Percentiles rank a stretch among this genome's conserved stretches.
These are phyloP conservation scores for Bacidia rubella DNA, from an alignment of 495 filamentous ascomycete genomes.

Conservation along the genomic window DNA sequence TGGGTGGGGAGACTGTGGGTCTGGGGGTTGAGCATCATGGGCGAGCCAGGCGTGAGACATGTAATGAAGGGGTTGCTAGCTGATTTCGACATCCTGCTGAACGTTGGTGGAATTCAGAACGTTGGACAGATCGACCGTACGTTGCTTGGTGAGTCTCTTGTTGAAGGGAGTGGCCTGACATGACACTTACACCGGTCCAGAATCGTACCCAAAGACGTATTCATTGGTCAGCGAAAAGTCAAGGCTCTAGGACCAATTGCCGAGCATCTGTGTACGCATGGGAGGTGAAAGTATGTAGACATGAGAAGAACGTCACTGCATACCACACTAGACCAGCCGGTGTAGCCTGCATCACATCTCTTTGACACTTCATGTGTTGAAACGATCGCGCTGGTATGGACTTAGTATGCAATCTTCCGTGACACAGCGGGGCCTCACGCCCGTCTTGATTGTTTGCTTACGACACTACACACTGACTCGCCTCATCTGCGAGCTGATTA, in stretches of 20 bases:
- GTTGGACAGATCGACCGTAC: slow-evolving; percentile 37
- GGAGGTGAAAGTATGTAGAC: too few species aligned
- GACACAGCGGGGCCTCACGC: too few species aligned
- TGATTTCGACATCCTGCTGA: slow-evolving; percentile 55
- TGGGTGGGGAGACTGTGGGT: slow-evolving; percentile 51
- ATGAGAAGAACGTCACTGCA: too few species aligned
- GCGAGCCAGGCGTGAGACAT: slow-evolving; percentile 48
- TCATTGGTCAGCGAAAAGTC: slow-evolving; percentile 30
- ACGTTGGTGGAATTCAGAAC: slow-evolving; percentile 44
- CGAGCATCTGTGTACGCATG: not conserved
- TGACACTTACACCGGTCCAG: slow-evolving; percentile 11
- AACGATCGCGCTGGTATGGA: too few species aligned
- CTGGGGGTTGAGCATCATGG: slow-evolving; percentile 46
- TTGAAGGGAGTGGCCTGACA: not conserved
- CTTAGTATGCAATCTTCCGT: too few species aligned
- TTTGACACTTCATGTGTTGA: too few species aligned
- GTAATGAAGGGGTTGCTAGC: slow-evolving; percentile 51
- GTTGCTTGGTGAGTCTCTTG: slow-evolving; percentile 25
- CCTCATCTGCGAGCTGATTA: too few species aligned
- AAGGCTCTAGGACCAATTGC: slow-evolving; percentile 8
- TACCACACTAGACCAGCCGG: too few species aligned
- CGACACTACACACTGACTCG: too few species aligned
- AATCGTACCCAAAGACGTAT: slow-evolving; percentile 32
- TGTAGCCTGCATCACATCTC: too few species aligned
- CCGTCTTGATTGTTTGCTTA: too few species aligned